Percentiles rank a stretch among this genome's conserved stretches.
These are phyloP conservation scores for Emiliania huxleyi DNA, from an alignment of 78 protist species.

Conservation along the genomic window DNA sequence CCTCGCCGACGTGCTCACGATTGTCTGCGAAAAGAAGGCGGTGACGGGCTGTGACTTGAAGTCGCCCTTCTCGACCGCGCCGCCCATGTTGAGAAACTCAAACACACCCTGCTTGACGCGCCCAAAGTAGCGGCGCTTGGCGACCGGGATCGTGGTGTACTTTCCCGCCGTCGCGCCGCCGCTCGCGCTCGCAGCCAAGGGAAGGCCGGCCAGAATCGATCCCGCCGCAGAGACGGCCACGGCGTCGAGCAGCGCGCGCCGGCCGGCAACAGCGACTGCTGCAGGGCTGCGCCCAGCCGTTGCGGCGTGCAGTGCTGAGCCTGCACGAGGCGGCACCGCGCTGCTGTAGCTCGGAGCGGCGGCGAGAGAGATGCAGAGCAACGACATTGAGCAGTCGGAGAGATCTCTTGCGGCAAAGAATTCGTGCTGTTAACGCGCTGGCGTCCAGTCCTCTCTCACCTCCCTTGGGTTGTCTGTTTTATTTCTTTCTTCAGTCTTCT, in stretches of 20 bases:
- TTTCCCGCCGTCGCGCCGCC: constrained; percentile 31
- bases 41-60: neutral
- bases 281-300: no score
- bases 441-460: no score
- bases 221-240: neutral
- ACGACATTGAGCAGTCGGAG: no score
- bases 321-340: no score
- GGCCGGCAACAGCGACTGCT: no score
- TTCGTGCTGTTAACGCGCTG: no score
- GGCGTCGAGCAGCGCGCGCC: neutral
- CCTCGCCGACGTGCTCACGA: neutral
- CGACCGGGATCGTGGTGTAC: constrained; percentile 23
- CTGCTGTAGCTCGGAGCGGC: no score
- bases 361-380: no score
- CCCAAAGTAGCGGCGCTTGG: constrained; percentile 22
- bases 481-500: no score
- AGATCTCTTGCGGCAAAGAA: no score
- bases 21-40: neutral
- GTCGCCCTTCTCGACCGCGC: neutral
- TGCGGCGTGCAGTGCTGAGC: no score
- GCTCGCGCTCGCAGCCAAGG: neutral
- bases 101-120: constrained; percentile 14
- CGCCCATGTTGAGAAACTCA: neutral
- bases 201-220: neutral
- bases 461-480: no score